Evolutionary conservation across 108 stramenopile genomes (phyloP), one percentile per base, ranked within the genome.

Genomic region (Cyclotella distinguenda): DNA sequence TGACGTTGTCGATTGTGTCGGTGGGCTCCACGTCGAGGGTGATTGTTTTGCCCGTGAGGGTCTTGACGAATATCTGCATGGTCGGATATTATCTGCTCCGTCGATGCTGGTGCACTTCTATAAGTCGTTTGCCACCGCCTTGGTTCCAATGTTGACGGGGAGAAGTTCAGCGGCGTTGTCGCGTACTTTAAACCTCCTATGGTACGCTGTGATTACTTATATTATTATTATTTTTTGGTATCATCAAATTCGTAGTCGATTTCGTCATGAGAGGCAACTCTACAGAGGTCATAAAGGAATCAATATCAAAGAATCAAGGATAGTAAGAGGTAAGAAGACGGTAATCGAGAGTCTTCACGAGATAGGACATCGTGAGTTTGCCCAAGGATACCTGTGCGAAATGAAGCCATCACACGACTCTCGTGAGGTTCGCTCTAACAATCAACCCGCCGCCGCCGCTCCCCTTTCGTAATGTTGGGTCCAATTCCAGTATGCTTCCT

Each of bases 1-100:
- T 97, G 65, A 99, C 96, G 64, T 97, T 96, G 66, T 97, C 98
- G 84, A 99, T 97, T 44, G 97, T 97, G 84, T 99, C 98, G 31
- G 85, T 82, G 19, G 97, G 92, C 82, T 97, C 97, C 50, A 99
- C 98, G 80, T 99, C 97, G 58, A 99, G 84, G 23, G 98, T 99
- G 87, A 99, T 99, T 65, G 97, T 99, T 90, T 97, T 99, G 58
- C 97, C 98, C 85, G 96, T 97, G 48, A 97, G 89, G 82, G 94
- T 97, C 87, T 97, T 97, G 30, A 97, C 96, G 79, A 97, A 97
- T 62, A 97, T 95, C 80, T 97, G 94, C 96, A 95, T 95, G 85
- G 82, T 91, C 22, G 38, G 27, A 42, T 44, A n/a, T 52, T 39
- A n/a, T 47, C 55, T 50, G 52, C 58, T 52, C 62, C 47, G 48